Evolutionary conservation across 83 land plant genomes (phyloP).

Genomic region (Thuja plicata): DNA sequence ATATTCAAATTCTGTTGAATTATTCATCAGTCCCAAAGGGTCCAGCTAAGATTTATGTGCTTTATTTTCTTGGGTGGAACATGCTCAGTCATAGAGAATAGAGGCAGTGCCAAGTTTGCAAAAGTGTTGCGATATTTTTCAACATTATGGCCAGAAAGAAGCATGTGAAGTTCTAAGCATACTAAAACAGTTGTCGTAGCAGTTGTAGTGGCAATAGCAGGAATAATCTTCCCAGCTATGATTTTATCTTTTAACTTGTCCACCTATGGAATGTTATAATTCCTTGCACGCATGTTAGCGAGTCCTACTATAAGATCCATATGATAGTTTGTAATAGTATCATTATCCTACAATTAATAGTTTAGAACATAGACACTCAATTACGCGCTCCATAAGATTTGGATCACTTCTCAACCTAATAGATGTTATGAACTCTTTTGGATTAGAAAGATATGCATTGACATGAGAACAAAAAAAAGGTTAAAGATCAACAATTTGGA

Average conservation of each 20-base stretch:
- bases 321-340: slow-evolving; percentile 86
- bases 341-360: slow-evolving; percentile 51
- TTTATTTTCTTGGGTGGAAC: slow-evolving; percentile 84
- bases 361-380: slow-evolving; percentile 52
- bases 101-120: slow-evolving; percentile 86
- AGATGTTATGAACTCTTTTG: slow-evolving; percentile 55
- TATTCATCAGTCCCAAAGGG: slow-evolving; percentile 90
- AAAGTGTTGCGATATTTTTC: slow-evolving; percentile 91
- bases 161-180: slow-evolving; percentile 95
- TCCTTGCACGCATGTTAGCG: slow-evolving; percentile 96
- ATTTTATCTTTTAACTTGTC: slow-evolving; percentile 83
- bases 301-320: slow-evolving; percentile 96
- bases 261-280: slow-evolving; percentile 91
- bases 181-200: slow-evolving; percentile 92
- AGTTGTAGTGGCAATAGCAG: slow-evolving; percentile 93
- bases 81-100: slow-evolving; percentile 94
- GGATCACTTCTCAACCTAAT: slow-evolving; percentile 84
- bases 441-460: slow-evolving; percentile 65
- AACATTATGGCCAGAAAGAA: slow-evolving; percentile 55
- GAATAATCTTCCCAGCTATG: slow-evolving; percentile 69
- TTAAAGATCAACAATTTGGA: too few species aligned
- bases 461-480: too few species aligned
- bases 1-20: slow-evolving; percentile 68
- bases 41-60: slow-evolving; percentile 79
- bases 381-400: slow-evolving; percentile 71